Evolutionary conservation across 116 monocot genomes (phyloP), one percentile per base, ranked within the genome.

Genomic region (Iris pallida): DNA sequence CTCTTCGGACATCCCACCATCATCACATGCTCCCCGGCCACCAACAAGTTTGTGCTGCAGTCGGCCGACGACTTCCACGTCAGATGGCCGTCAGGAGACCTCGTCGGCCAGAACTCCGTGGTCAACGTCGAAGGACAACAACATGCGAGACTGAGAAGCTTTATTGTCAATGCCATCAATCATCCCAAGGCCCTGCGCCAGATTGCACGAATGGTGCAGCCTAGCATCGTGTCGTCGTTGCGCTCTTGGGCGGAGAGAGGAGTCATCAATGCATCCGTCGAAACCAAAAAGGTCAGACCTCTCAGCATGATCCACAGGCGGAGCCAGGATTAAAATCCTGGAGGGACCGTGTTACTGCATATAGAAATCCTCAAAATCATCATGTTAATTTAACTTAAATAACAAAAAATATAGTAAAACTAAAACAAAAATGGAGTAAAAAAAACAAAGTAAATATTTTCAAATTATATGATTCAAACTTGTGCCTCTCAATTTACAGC

Each of bases 21-120:
- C 45, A 45, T 73, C 14, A 15, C 65, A 8, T 73, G 73, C 73
- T 65, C 73, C 14, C 73, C 73, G 14, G 65, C 73, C n/a, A 57
- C 45, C 57, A 73, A 73, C 56, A 65, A 65, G 65, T 73, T 65
- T 13, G 57, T 73, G 6, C 20, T 73, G n/a, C 55, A 57, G 17
- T 65, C 64, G 5, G 14, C 44, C 5, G 57, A 55, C 1, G 46
- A 30, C 47, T 73, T 65, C 65, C 12, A 11, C 19, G 8, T 48
- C 16, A 3, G 45, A 0, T 73, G 73, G 73, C 64, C 65, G 10
- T 4, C 1, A 0, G 65, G 20, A 7, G 65, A 73, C 55, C 65
- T 73, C 12, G 30, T 65, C 18, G 73, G 73, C 1, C 0, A 44
- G 3, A 46, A 41, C 20, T 45, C 55, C 56, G 4, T 73, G 7